These are phyloP conservation scores for Arabidopsis suecica DNA, from an alignment of 345 rosid genomes.

Conservation along the genomic window DNA sequence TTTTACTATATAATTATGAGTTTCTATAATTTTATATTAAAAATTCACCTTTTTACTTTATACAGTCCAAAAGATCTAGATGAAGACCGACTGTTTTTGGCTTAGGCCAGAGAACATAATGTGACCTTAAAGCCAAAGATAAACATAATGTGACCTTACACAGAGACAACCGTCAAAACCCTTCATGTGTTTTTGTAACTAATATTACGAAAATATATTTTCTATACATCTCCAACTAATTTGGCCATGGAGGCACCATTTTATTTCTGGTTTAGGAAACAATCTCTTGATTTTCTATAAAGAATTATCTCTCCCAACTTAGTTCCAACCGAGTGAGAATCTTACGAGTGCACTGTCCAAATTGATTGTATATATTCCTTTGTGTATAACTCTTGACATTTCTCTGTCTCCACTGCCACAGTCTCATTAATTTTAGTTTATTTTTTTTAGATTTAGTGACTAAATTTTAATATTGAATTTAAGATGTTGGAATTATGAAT, in stretches of 20 bases:
- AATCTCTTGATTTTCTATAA: neutral
- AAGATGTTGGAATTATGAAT: no score
- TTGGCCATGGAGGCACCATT: neutral
- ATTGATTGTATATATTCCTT: no score
- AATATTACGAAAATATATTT: neutral
- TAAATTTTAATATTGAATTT: no score
- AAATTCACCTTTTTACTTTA: neutral
- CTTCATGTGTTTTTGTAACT: neutral
- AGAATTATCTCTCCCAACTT: neutral
- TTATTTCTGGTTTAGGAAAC: neutral
- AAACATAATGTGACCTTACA: slow-evolving; percentile 19
- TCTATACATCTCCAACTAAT: neutral
- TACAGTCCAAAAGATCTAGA: neutral
- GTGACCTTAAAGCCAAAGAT: slow-evolving; percentile 4
- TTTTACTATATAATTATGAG: slow-evolving; percentile 30
- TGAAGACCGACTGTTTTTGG: slow-evolving; percentile 9
- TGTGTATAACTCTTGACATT: no score
- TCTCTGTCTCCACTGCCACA: no score
- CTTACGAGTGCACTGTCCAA: neutral
- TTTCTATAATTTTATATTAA: slow-evolving; percentile 16
- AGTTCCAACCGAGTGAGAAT: neutral
- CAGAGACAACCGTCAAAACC: slow-evolving; percentile 15
- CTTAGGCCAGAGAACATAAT: neutral
- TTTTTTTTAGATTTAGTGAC: no score
- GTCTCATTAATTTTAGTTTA: no score